Evolutionary conservation across 305 asterid species (phyloP).

Genomic region (Caryopteris hybrid): DNA sequence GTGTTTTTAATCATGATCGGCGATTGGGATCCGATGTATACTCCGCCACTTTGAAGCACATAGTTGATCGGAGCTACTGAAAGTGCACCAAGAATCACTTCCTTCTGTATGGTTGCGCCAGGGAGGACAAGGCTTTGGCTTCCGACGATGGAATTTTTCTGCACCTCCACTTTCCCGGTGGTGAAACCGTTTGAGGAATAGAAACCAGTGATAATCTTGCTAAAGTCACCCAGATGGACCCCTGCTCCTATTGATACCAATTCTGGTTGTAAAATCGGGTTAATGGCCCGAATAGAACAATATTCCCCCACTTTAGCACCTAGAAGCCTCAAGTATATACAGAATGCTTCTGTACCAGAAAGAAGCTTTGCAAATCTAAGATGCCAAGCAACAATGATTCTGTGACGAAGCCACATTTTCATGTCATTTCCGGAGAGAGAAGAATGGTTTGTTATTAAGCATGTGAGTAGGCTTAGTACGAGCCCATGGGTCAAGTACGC

Average conservation of each 20-base stretch:
- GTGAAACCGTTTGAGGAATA: constrained; percentile 50
- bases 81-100: constrained; percentile 85
- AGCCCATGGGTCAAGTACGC: constrained; percentile 62
- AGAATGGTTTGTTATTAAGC: constrained; percentile 17
- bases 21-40: constrained; percentile 72
- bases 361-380: constrained; percentile 78
- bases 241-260: constrained; percentile 61
- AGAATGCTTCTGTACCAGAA: constrained; percentile 87
- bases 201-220: constrained; percentile 64
- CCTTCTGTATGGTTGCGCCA: constrained; percentile 50
- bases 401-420: constrained; percentile 57
- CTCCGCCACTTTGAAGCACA: constrained; percentile 69
- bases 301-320: constrained; percentile 70
- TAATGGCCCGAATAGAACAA: constrained; percentile 86
- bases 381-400: constrained; percentile 56
- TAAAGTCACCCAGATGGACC: constrained; percentile 85
- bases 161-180: constrained; percentile 48
- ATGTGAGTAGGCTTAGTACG: constrained; percentile 47
- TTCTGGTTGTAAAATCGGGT: constrained; percentile 62
- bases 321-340: constrained; percentile 64
- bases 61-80: constrained; percentile 65
- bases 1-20: constrained; percentile 81
- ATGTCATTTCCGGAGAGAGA: constrained; percentile 33
- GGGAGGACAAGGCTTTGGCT: constrained; percentile 84
- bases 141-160: constrained; percentile 65